Evolutionary conservation across 169 alveolate species (phyloP), one percentile per base, ranked within the genome.

Genomic region (Cryptosporidium baileyi): DNA sequence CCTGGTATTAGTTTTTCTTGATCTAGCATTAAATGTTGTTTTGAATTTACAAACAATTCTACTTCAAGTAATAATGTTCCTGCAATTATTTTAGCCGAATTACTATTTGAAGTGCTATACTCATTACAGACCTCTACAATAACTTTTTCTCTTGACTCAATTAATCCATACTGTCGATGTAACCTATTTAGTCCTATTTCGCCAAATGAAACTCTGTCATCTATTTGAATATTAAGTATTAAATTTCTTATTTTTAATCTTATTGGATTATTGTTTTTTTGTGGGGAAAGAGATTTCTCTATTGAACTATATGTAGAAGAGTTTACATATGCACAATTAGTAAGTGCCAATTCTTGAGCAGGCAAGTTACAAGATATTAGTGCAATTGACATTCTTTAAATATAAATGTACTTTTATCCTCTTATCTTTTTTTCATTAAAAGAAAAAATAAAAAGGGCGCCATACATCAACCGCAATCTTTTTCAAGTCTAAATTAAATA

Each of bases 181-280:
- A 89, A 81, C 34, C 89, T 89, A 44, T 89, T 89, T 63, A 89
- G 43, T 17, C 90, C 92, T 24, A 89, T 63, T 62, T 89, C 92
- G 13, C 89, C 92, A 43, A 52, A 57, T 17, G 89, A 63, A n/a
- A 89, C 88, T 63, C 89, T 61, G 8, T 57, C 90, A 45, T 89
- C 90, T 15, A 88, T 67, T 17, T 82, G 80, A 49, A 89, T 41
- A 60, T 82, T 89, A 44, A 89, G 62, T 61, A 89, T 89, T 22
- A 82, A n/a, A 60, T 82, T 81, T n/a, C 36, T 60, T 15, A 89
- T 57, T 38, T 47, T 61, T 54, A 88, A 67, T 40, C 89, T 85
- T 26, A 82, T 11, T 13, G 61, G 82, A 15, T 47, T 67, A 57
- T 82, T 17, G 9, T 52, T 82, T 22, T 36, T 36, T 9, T 47